Evolutionary conservation across 371 early-diverging fungal genomes (phyloP).

Genomic region (Saksenaea vasiformis): DNA sequence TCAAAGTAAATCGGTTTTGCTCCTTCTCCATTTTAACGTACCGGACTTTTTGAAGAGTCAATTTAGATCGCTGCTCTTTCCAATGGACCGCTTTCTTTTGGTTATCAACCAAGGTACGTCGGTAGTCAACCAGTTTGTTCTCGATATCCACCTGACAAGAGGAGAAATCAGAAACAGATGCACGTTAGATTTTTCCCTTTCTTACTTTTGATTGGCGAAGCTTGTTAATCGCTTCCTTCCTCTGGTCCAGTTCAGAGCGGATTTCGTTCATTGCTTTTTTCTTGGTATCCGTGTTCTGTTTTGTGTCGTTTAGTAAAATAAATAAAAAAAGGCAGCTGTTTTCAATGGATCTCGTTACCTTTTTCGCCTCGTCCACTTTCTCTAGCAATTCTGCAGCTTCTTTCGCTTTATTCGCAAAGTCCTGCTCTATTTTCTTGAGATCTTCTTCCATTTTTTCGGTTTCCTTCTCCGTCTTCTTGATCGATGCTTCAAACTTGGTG

Average conservation of each 20-base stretch:
- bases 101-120: slow-evolving; percentile 47
- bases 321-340: no score
- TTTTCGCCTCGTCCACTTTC: slow-evolving; percentile 52
- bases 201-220: slow-evolving; percentile 65
- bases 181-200: slow-evolving; percentile 11
- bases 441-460: slow-evolving; percentile 62
- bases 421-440: slow-evolving; percentile 57
- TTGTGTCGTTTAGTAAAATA: no score
- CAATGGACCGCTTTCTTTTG: slow-evolving; percentile 58
- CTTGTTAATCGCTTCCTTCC: slow-evolving; percentile 62
- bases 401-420: slow-evolving; percentile 49
- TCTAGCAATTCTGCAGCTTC: slow-evolving; percentile 54
- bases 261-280: slow-evolving; percentile 65
- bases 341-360: slow-evolving; percentile 30
- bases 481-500: slow-evolving; percentile 60
- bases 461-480: slow-evolving; percentile 72
- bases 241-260: slow-evolving; percentile 70
- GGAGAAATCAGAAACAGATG: background rate
- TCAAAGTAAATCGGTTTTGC: background rate
- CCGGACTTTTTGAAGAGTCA: slow-evolving; percentile 53
- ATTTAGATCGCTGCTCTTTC: slow-evolving; percentile 48
- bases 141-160: slow-evolving; percentile 59
- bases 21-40: background rate
- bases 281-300: slow-evolving; percentile 70
- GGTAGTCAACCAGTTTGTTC: slow-evolving; percentile 62